Conservation (phyloP, 2,329 filamentous ascomycete genomes). For the Sordariomycetes sp. region DNA sequence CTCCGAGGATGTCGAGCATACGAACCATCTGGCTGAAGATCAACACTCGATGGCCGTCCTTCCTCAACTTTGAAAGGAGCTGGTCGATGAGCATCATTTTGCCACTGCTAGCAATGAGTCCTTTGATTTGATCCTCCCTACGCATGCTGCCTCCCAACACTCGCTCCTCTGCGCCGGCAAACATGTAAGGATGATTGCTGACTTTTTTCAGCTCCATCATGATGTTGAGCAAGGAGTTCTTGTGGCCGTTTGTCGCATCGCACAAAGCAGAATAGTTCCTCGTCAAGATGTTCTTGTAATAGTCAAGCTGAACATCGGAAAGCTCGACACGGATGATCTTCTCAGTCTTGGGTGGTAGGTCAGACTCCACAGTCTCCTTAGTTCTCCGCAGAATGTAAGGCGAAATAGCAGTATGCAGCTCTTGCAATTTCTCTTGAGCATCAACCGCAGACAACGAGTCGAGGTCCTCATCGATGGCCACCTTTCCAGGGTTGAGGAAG, state of each 20-base stretch:
- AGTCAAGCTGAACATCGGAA: constrained; percentile 91
- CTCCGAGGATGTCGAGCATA: constrained; percentile 92
- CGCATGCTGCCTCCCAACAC: constrained; percentile 72
- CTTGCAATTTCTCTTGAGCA: constrained; percentile 78
- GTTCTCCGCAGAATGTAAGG: constrained; percentile 93
- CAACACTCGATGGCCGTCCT: constrained; percentile 87
- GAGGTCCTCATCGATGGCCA: constrained; percentile 84
- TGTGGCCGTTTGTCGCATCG: constrained; percentile 81
- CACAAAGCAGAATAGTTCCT: constrained; percentile 93
- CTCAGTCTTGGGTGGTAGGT: constrained; percentile 92
- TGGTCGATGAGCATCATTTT: constrained; percentile 99
- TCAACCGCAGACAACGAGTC: constrained; percentile 68
- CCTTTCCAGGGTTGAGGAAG: constrained; percentile 91
- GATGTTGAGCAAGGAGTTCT: constrained; percentile 91
- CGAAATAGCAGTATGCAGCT: constrained; percentile 77
- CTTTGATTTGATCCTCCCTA: constrained; percentile 85
- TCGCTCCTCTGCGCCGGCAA: constrained; percentile 84
- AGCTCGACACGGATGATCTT: constrained; percentile 98
- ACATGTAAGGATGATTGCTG: constrained; percentile 98
- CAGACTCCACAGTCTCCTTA: constrained; percentile 95
- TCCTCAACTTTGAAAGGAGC: constrained; percentile 86
- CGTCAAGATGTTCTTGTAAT: constrained; percentile 98
- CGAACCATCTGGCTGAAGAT: constrained; percentile 99
- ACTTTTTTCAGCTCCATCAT: constrained; percentile 99
- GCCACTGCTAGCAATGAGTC: constrained; percentile 90